Percentiles rank a stretch among this genome's conserved stretches.
phyloP scores from a whole-genome alignment of 2,329 filamentous ascomycete species.

The Arthrobotrys pseudoclavata region DNA sequence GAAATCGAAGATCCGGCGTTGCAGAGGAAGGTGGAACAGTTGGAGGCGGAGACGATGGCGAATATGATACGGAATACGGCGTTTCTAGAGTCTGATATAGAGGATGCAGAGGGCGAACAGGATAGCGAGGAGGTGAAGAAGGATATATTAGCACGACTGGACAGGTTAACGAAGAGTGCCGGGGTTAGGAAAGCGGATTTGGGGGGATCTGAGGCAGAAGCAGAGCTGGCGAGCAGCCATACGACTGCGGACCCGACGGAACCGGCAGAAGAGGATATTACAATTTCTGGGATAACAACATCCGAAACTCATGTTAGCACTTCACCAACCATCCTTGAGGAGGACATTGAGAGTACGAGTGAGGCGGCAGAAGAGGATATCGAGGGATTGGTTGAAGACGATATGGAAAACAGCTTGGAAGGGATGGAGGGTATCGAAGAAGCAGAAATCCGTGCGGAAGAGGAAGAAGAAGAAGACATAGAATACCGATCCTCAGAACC shows the following conservation, averaged over 20 bases:
- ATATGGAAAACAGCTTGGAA: not conserved
- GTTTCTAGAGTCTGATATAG: not conserved
- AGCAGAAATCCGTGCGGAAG: conserved; percentile 1
- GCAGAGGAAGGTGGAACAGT: conserved; percentile 11
- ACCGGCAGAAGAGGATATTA: not conserved
- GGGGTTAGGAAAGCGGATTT: not conserved
- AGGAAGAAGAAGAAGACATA: conserved; percentile 52
- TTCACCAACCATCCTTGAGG: not conserved
- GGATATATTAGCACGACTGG: not conserved
- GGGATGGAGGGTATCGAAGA: not conserved
- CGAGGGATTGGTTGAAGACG: not conserved
- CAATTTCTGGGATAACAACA: not conserved
- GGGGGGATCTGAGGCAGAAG: not conserved
- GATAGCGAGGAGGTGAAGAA: not conserved
- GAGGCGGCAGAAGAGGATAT: not conserved
- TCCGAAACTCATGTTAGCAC: not conserved
- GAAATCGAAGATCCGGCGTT: conserved; percentile 3
- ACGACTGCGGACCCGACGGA: not conserved
- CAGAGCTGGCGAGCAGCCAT: not conserved
- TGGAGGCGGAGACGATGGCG: conserved; percentile 14
- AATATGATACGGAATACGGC: not conserved
- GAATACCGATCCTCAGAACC: conserved; percentile 53
- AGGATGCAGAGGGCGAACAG: not conserved
- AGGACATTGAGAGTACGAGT: not conserved
- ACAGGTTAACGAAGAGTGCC: conserved; percentile 5